Evolutionary conservation across 2,329 filamentous ascomycete species (phyloP).

Genomic region (Westerdykella aurantiaca): DNA sequence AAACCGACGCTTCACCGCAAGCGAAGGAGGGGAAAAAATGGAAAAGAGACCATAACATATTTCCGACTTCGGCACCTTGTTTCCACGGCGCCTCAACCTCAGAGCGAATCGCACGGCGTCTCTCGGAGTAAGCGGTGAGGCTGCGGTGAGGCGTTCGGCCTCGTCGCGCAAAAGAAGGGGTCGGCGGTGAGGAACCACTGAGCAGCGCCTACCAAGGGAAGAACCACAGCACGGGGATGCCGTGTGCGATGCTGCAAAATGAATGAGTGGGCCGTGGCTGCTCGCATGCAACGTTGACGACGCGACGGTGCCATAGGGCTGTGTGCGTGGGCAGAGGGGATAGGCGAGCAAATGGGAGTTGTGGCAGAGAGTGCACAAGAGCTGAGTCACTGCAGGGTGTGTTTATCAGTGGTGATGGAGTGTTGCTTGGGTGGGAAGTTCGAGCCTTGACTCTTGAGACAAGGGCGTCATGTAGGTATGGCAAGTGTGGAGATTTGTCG

Average conservation of each 20-base stretch:
- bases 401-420: conserved; percentile 5
- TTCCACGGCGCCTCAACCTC: no score
- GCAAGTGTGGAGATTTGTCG: background rate
- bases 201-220: no score
- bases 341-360: conserved; percentile 6
- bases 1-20: no score
- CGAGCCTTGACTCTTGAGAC: conserved; percentile 10
- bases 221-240: no score
- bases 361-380: conserved; percentile 8
- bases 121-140: background rate
- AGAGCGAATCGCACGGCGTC: no score
- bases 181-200: no score
- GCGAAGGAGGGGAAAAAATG: no score
- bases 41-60: no score
- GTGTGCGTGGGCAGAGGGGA: conserved; percentile 9
- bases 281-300: conserved; percentile 1
- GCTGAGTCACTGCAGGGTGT: conserved; percentile 9
- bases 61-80: no score
- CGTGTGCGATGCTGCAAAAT: no score
- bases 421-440: conserved; percentile 5
- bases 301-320: conserved; percentile 18
- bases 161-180: no score
- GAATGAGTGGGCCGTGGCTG: no score
- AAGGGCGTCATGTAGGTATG: background rate
- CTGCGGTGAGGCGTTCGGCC: background rate